phyloP scores from a whole-genome alignment of 2,329 filamentous ascomycete species.

The Colletotrichum destructivum region DNA sequence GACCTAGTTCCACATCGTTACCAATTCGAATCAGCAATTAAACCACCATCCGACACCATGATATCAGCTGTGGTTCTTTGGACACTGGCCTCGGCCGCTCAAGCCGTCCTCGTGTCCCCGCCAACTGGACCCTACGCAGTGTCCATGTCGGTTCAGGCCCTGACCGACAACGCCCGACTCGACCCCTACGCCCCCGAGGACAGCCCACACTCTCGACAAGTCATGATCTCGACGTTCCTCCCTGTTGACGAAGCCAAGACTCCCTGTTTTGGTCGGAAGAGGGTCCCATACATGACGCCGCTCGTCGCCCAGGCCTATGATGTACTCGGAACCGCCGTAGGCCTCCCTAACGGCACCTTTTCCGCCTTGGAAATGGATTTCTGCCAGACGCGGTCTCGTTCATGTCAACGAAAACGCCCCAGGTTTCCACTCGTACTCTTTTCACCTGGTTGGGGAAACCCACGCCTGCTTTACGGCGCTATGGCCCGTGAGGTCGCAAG shows the following conservation, averaged over 20 bases:
- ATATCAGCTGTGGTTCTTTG: conserved; percentile 41
- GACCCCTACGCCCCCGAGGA: conserved; percentile 50
- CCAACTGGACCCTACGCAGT: conserved; percentile 51
- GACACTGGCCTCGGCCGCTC: conserved; percentile 38
- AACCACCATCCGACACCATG: conserved; percentile 38
- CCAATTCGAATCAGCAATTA: background rate
- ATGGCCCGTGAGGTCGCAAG: conserved; percentile 62
- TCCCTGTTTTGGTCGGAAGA: conserved; percentile 42
- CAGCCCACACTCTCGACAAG: conserved; percentile 45
- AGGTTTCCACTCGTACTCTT: conserved; percentile 55
- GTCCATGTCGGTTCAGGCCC: conserved; percentile 44
- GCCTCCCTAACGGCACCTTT: conserved; percentile 52
- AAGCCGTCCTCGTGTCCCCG: conserved; percentile 48
- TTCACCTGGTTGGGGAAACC: conserved; percentile 60
- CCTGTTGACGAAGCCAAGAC: conserved; percentile 46
- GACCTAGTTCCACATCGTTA: no score
- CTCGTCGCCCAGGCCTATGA: conserved; percentile 51
- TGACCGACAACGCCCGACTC: conserved; percentile 51
- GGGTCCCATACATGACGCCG: conserved; percentile 53
- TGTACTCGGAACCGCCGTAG: conserved; percentile 45
- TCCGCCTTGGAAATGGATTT: conserved; percentile 47
- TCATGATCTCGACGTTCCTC: conserved; percentile 52
- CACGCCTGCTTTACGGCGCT: conserved; percentile 59
- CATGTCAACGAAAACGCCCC: conserved; percentile 9
- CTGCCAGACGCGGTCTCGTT: conserved; percentile 41